Evolutionary conservation across 2,329 filamentous ascomycete species (phyloP).

Genomic region (Huntiella moniliformis): DNA sequence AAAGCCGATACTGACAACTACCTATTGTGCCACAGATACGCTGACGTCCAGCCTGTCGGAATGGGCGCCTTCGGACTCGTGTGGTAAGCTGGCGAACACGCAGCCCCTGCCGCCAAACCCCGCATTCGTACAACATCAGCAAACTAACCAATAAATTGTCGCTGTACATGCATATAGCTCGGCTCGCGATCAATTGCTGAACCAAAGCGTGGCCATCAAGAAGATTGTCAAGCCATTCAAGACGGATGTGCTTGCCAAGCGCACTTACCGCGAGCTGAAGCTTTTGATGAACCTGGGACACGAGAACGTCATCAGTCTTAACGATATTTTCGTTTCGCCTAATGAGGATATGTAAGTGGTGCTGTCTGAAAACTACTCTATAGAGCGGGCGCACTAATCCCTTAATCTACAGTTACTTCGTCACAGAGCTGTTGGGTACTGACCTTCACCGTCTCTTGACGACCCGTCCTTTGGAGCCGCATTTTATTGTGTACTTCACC

Average conservation of each 20-base stretch:
- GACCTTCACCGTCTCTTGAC: constrained; percentile 91
- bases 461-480: constrained; percentile 89
- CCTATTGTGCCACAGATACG: constrained; percentile 48
- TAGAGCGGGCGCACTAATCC: constrained; percentile 1
- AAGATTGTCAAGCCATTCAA: constrained; percentile 99
- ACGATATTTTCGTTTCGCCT: constrained; percentile 98
- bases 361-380: not conserved
- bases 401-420: constrained; percentile 56
- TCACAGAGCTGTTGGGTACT: constrained; percentile 91
- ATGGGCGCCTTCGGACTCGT: constrained; percentile 98
- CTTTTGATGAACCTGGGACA: constrained; percentile 90
- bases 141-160: too few species aligned
- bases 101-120: too few species aligned
- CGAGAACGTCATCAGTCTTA: constrained; percentile 97
- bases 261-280: constrained; percentile 94
- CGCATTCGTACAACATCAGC: too few species aligned
- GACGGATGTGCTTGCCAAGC: constrained; percentile 93
- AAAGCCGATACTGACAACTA: not conserved
- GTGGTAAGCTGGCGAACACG: constrained; percentile 42
- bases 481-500: constrained; percentile 99
- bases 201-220: constrained; percentile 93
- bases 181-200: constrained; percentile 92
- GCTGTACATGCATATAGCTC: constrained; percentile 38
- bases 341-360: constrained; percentile 80
- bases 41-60: constrained; percentile 91